Conservation (phyloP, 495 filamentous ascomycete species). For the Cladorrhinum samala region DNA sequence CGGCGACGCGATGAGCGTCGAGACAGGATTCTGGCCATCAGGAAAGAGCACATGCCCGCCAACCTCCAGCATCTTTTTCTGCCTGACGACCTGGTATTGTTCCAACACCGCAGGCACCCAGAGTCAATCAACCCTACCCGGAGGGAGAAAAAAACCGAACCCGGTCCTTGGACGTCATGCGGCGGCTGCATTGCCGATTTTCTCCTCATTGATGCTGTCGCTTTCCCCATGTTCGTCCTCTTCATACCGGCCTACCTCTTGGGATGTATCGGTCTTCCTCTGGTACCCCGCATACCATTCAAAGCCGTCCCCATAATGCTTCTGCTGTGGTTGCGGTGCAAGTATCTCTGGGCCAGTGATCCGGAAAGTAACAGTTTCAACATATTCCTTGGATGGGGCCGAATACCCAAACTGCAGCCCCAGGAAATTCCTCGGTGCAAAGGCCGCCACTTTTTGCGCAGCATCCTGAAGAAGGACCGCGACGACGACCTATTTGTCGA, state of each 20-base stretch:
- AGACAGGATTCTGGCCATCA: background rate
- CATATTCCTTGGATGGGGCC: no score
- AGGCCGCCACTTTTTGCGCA: background rate
- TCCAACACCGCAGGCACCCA: background rate
- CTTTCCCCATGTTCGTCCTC: background rate
- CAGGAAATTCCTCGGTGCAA: no score
- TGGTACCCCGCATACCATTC: background rate
- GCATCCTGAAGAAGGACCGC: background rate
- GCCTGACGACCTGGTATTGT: background rate
- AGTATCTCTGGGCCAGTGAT: background rate
- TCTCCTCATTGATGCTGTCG: background rate
- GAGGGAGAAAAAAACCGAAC: background rate
- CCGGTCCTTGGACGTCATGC: background rate
- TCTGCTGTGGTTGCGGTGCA: background rate
- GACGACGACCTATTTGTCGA: background rate
- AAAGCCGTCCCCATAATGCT: background rate
- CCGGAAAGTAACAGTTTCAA: background rate
- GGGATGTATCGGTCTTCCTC: background rate
- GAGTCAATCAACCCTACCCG: background rate
- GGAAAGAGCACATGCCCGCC: background rate
- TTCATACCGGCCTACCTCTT: background rate
- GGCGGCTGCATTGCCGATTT: background rate
- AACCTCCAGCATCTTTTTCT: background rate
- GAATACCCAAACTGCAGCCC: no score
- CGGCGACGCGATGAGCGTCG: background rate